A percentile compares a stretch with the other conserved stretches of the same genome.
These are phyloP conservation scores for Metschnikowia cubensis DNA, from an alignment of 805 yeast genomes.

Conservation along the genomic window DNA sequence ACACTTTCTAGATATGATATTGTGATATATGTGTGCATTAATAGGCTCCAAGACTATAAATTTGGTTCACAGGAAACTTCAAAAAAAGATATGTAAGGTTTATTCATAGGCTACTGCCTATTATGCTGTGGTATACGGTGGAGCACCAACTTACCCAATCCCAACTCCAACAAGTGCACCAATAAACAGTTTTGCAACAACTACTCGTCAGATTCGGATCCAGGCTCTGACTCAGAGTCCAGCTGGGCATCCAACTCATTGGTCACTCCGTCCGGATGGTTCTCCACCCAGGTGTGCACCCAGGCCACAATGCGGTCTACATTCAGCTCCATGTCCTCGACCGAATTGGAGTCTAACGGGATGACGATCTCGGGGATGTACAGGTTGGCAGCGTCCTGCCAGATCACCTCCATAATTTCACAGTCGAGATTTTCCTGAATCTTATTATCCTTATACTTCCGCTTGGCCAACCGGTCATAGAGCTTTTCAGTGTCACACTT, in stretches of 20 bases:
- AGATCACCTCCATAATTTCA: conserved; percentile 91
- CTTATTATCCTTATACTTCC: conserved; percentile 79
- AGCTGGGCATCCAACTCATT: conserved; percentile 36
- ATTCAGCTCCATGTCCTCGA: conserved; percentile 78
- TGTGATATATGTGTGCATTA: too few species aligned
- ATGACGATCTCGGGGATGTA: conserved; percentile 80
- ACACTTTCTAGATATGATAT: too few species aligned
- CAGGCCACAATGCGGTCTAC: conserved; percentile 71
- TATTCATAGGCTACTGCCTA: too few species aligned
- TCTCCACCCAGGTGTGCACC: conserved; percentile 70
- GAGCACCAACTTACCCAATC: too few species aligned
- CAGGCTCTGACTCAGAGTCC: too few species aligned
- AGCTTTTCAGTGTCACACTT: conserved; percentile 69
- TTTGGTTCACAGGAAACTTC: too few species aligned
- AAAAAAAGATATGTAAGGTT: too few species aligned
- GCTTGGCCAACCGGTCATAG: conserved; percentile 67
- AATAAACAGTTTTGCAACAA: too few species aligned
- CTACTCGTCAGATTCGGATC: too few species aligned
- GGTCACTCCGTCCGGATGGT: conserved; percentile 52
- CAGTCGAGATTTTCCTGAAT: conserved; percentile 91
- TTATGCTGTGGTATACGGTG: too few species aligned
- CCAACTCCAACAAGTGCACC: too few species aligned
- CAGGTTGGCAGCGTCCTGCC: conserved; percentile 80
- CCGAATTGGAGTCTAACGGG: conserved; percentile 66
- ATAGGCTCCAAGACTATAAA: too few species aligned